Evolutionary conservation across 2,329 filamentous ascomycete species (phyloP), one percentile per base, ranked within the genome.

Genomic region (Bertia moriformis): DNA sequence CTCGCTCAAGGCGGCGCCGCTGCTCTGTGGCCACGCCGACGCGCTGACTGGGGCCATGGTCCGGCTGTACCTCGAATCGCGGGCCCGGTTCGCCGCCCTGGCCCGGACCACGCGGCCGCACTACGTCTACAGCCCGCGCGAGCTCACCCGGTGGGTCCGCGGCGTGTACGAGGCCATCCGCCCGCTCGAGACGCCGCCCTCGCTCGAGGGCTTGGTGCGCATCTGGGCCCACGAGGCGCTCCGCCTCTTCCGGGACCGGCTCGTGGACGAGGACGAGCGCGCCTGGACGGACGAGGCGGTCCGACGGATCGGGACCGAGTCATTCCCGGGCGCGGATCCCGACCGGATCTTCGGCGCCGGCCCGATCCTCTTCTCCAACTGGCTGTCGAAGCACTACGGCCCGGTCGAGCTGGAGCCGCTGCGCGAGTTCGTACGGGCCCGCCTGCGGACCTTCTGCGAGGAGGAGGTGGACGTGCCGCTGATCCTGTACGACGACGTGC

Each of bases 191-290:
- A 82, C 7, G 7, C 22, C 71, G 10, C 67, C 98, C 15, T 77
- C 84, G 1, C 65, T 96, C 2, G 93, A 98, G 60, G 91, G 91
- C 1, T 68, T 98, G 37, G 80, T 98, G 33, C 80, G 91, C 30
- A 95, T 98, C 46, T 98, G 91, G 91, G 88, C 93, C 0, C 91
- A 98, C 49, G 91, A 98, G 63, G 91, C 93, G 42, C 66, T 98
- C 37, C 83, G 91, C 38, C 69, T 98, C 33, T 98, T 98, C 73
- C 88, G 95, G 51, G 91, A 98, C 68, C 83, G 91, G 65, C 73
- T 98, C 37, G 91, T 98, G 19, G 83, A 76, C 1, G 91, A 96
- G 51, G 85, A 95, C 0, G 91, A 98, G 60, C 78, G 91, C 40
- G 77, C 83, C 50, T 98, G 91, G 91, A 98, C 91, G 0, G 83